These are phyloP conservation scores for Chionographis japonica DNA, from an alignment of 106 monocot species.

Conservation along the genomic window DNA sequence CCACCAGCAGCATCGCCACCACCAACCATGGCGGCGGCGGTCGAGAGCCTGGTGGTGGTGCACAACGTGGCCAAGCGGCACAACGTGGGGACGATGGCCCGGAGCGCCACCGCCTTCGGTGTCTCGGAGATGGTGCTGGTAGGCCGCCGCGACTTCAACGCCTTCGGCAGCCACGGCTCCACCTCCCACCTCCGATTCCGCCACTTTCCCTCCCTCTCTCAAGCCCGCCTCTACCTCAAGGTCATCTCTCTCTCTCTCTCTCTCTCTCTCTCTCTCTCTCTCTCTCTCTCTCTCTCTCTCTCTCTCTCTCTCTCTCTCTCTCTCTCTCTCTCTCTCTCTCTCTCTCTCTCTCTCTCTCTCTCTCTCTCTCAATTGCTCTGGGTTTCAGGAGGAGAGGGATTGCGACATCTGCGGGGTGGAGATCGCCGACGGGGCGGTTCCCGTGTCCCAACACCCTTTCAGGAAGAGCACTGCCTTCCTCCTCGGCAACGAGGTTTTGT, in stretches of 20 bases:
- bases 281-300: neutral
- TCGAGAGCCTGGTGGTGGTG: constrained; percentile 70
- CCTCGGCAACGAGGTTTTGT: constrained; percentile 79
- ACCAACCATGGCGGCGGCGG: constrained; percentile 1
- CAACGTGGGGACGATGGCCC: constrained; percentile 92
- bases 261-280: neutral
- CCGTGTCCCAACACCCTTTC: constrained; percentile 68
- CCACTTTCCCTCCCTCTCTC: constrained; percentile 68
- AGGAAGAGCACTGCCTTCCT: constrained; percentile 86
- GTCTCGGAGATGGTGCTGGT: constrained; percentile 83
- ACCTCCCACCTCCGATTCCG: constrained; percentile 78
- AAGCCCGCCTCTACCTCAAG: constrained; percentile 69
- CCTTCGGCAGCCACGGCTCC: constrained; percentile 95
- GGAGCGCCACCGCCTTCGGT: constrained; percentile 92
- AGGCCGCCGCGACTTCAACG: constrained; percentile 96
- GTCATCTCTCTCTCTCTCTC: neutral
- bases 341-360: neutral
- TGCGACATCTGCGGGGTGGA: constrained; percentile 95
- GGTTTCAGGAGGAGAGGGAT: constrained; percentile 47
- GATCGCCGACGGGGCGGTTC: constrained; percentile 61
- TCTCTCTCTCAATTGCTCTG: neutral
- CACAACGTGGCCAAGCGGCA: constrained; percentile 99
- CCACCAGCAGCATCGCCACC: no score
- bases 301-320: neutral
- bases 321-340: neutral